Evolutionary conservation across 805 yeast genomes (phyloP).

Genomic region (Hanseniaspora meyeri): DNA sequence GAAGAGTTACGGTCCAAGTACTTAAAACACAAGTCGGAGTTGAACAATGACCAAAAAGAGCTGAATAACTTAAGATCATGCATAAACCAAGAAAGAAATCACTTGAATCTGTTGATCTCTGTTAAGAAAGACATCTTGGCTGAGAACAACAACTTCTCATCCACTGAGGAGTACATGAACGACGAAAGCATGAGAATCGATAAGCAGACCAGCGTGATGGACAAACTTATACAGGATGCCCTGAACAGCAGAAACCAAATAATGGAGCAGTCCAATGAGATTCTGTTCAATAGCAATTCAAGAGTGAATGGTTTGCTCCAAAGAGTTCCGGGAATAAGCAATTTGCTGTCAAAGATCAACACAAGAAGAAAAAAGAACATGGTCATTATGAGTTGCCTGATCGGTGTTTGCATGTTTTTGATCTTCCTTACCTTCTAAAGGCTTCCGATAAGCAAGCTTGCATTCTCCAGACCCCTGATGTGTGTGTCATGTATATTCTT

Average conservation of each 20-base stretch:
- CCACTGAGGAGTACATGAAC: constrained; percentile 61
- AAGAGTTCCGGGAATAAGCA: constrained; percentile 72
- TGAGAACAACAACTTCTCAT: constrained; percentile 26
- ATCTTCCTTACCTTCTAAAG: constrained; percentile 41
- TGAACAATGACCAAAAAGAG: constrained; percentile 56
- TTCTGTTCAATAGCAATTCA: constrained; percentile 51
- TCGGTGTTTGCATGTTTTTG: constrained; percentile 59
- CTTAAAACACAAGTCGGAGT: constrained; percentile 48
- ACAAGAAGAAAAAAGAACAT: constrained; percentile 83
- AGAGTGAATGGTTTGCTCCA: constrained; percentile 49
- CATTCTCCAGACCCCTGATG: neutral
- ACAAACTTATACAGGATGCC: constrained; percentile 70
- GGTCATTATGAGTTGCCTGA: constrained; percentile 62
- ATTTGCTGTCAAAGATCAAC: constrained; percentile 64
- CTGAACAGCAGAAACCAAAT: constrained; percentile 82
- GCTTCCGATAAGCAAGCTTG: neutral
- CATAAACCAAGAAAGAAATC: constrained; percentile 62
- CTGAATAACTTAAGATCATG: constrained; percentile 46
- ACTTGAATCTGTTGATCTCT: constrained; percentile 57
- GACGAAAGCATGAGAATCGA: constrained; percentile 68
- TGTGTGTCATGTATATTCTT: too few species aligned
- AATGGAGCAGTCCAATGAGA: constrained; percentile 47
- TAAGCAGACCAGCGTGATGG: constrained; percentile 61
- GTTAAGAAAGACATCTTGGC: constrained; percentile 72
- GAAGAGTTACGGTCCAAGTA: constrained; percentile 1